Conservation (phyloP, 2,329 filamentous ascomycete species). For the Dactylella cylindrospora region DNA sequence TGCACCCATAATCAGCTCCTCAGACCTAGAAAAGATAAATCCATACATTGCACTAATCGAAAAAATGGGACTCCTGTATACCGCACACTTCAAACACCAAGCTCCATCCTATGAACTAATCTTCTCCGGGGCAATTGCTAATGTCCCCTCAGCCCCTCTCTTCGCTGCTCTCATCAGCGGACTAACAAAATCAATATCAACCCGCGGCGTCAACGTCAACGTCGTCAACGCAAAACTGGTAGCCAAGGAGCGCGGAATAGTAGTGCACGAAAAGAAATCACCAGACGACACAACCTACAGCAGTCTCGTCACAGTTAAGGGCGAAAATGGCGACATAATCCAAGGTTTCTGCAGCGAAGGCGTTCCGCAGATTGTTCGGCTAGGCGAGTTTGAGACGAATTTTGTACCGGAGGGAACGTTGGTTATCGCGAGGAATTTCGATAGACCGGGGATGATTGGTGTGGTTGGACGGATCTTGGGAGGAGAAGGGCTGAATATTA, state of each 20-base stretch:
- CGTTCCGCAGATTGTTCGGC: slow-evolving; percentile 67
- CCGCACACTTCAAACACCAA: slow-evolving; percentile 66
- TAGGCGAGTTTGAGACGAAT: slow-evolving; percentile 72
- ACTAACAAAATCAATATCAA: slow-evolving; percentile 68
- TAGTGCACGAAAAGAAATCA: slow-evolving; percentile 71
- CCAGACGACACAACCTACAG: slow-evolving; percentile 66
- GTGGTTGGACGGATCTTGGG: slow-evolving; percentile 72
- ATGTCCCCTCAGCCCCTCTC: slow-evolving; percentile 72
- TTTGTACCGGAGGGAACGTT: slow-evolving; percentile 73
- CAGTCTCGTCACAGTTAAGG: slow-evolving; percentile 69
- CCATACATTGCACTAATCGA: slow-evolving; percentile 76
- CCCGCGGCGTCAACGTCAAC: slow-evolving; percentile 70
- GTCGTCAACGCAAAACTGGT: slow-evolving; percentile 79
- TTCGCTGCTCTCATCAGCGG: slow-evolving; percentile 79
- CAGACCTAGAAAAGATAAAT: slow-evolving; percentile 75
- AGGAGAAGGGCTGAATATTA: slow-evolving; percentile 71
- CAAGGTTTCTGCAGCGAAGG: slow-evolving; percentile 69
- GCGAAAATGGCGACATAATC: slow-evolving; percentile 57
- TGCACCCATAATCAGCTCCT: slow-evolving; percentile 75
- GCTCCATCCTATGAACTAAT: slow-evolving; percentile 65
- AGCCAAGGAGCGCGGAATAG: slow-evolving; percentile 74
- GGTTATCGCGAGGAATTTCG: slow-evolving; percentile 78
- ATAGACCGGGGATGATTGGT: slow-evolving; percentile 79
- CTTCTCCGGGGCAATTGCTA: slow-evolving; percentile 74
- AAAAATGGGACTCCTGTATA: slow-evolving; percentile 76